These are phyloP conservation scores for Celoporthe dispersa DNA, from an alignment of 2,329 filamentous ascomycete genomes.

Conservation along the genomic window DNA sequence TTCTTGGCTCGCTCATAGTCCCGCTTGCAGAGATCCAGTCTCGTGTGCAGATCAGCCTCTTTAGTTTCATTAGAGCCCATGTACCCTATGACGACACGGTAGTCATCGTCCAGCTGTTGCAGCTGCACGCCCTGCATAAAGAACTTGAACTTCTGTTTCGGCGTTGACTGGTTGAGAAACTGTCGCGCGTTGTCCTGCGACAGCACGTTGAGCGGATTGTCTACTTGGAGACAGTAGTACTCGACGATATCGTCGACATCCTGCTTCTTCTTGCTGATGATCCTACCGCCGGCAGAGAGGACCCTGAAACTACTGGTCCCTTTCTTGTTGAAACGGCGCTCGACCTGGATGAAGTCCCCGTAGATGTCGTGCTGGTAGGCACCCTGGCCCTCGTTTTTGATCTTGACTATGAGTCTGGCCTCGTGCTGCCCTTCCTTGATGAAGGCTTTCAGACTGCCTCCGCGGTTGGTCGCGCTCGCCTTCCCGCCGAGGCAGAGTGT, in stretches of 20 bases:
- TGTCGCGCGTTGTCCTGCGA: slow-evolving; percentile 95
- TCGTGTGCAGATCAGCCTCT: slow-evolving; percentile 63
- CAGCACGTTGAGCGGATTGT: slow-evolving; percentile 94
- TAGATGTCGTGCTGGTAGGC: slow-evolving; percentile 84
- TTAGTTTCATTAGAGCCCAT: slow-evolving; percentile 74
- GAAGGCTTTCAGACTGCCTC: slow-evolving; percentile 82
- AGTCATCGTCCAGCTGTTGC: slow-evolving; percentile 89
- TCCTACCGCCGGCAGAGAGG: slow-evolving; percentile 71
- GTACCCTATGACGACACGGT: slow-evolving; percentile 79
- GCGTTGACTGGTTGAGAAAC: slow-evolving; percentile 84
- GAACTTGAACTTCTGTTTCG: slow-evolving; percentile 90
- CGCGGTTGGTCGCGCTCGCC: slow-evolving; percentile 89
- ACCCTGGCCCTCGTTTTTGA: slow-evolving; percentile 87
- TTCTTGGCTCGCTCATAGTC: slow-evolving; percentile 64
- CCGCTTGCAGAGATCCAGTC: slow-evolving; percentile 64
- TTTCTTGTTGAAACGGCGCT: slow-evolving; percentile 79
- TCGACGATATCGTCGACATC: slow-evolving; percentile 94
- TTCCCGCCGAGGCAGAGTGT: slow-evolving; percentile 95
- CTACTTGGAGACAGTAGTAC: slow-evolving; percentile 90
- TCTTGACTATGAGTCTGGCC: slow-evolving; percentile 76
- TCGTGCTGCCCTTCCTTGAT: slow-evolving; percentile 87
- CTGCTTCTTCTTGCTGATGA: slow-evolving; percentile 80
- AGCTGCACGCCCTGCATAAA: slow-evolving; percentile 95
- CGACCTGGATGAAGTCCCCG: slow-evolving; percentile 85
- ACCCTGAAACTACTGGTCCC: slow-evolving; percentile 85